Evolutionary conservation across 208 protist genomes (phyloP).

Genomic region (Leishmania amazonensis): DNA sequence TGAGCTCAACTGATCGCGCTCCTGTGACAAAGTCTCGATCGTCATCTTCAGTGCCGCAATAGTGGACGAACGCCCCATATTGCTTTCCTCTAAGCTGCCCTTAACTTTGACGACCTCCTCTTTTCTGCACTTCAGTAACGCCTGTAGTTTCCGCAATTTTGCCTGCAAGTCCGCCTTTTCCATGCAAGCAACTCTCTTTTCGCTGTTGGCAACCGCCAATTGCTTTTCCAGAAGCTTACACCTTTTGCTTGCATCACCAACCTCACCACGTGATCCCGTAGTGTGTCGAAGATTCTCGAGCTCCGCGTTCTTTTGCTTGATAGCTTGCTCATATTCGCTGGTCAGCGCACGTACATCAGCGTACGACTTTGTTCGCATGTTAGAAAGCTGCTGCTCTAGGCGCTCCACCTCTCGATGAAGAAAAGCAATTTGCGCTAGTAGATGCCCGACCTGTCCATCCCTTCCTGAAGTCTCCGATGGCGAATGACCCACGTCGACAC

Average conservation of each 20-base stretch:
- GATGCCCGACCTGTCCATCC: slow-evolving; percentile 47
- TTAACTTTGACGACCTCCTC: slow-evolving; percentile 38
- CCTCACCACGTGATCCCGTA: slow-evolving; percentile 24
- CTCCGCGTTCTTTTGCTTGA: slow-evolving; percentile 58
- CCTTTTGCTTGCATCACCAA: slow-evolving; percentile 46
- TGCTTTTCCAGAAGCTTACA: slow-evolving; percentile 74
- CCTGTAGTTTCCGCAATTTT: slow-evolving; percentile 62
- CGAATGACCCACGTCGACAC: background rate
- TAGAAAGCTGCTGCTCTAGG: slow-evolving; percentile 51
- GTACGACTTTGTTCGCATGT: slow-evolving; percentile 31
- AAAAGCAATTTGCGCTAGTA: slow-evolving; percentile 77
- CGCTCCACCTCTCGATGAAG: slow-evolving; percentile 83
- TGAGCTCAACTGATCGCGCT: slow-evolving; percentile 2
- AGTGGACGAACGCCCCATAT: slow-evolving; percentile 10
- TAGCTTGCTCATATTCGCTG: slow-evolving; percentile 51
- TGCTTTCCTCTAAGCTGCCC: slow-evolving; percentile 16
- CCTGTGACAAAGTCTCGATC: slow-evolving; percentile 19
- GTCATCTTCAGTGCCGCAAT: slow-evolving; percentile 29
- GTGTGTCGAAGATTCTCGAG: slow-evolving; percentile 29
- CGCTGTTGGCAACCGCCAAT: slow-evolving; percentile 61
- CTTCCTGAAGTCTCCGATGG: background rate
- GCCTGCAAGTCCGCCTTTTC: slow-evolving; percentile 61
- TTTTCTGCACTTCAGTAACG: slow-evolving; percentile 44
- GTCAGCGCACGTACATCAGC: slow-evolving; percentile 31
- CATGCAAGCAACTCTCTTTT: slow-evolving; percentile 58